These are phyloP conservation scores for Triangularia setosa DNA, from an alignment of 2,329 filamentous ascomycete genomes.

Conservation along the genomic window DNA sequence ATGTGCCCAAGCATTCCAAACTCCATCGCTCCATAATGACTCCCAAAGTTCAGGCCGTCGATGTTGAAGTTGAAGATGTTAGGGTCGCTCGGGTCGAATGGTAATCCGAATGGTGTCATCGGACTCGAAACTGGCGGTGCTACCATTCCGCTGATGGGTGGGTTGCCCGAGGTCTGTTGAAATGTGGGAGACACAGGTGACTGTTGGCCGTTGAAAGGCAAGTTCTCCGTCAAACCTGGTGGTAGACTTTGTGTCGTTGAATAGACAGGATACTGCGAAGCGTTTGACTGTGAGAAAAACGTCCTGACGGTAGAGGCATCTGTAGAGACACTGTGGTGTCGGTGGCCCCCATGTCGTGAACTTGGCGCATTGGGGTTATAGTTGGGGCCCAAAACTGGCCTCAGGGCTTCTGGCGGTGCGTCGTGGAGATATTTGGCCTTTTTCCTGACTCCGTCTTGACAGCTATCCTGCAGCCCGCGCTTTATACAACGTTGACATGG, in stretches of 20 bases:
- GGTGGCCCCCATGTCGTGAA: slow-evolving; percentile 43
- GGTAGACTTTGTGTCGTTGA: slow-evolving; percentile 44
- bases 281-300: slow-evolving; percentile 45
- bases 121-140: slow-evolving; percentile 48
- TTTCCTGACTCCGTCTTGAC: slow-evolving; percentile 94
- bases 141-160: slow-evolving; percentile 43
- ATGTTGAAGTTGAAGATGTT: slow-evolving; percentile 95
- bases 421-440: slow-evolving; percentile 99
- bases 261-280: slow-evolving; percentile 49
- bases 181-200: slow-evolving; percentile 74
- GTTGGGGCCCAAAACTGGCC: slow-evolving; percentile 74
- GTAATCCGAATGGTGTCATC: slow-evolving; percentile 48
- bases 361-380: slow-evolving; percentile 57
- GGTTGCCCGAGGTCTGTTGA: slow-evolving; percentile 49
- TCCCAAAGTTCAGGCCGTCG: slow-evolving; percentile 83
- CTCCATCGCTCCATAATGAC: slow-evolving; percentile 91
- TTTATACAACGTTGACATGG: slow-evolving; percentile 94
- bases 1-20: slow-evolving; percentile 97
- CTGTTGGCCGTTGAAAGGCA: slow-evolving; percentile 61
- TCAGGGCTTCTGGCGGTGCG: slow-evolving; percentile 81
- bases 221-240: slow-evolving; percentile 42
- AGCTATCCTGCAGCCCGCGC: slow-evolving; percentile 82
- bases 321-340: slow-evolving; percentile 45
- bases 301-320: slow-evolving; percentile 42
- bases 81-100: slow-evolving; percentile 90